Evolutionary conservation across 2,329 filamentous ascomycete species (phyloP).

Genomic region (Colletotrichum liriopes): DNA sequence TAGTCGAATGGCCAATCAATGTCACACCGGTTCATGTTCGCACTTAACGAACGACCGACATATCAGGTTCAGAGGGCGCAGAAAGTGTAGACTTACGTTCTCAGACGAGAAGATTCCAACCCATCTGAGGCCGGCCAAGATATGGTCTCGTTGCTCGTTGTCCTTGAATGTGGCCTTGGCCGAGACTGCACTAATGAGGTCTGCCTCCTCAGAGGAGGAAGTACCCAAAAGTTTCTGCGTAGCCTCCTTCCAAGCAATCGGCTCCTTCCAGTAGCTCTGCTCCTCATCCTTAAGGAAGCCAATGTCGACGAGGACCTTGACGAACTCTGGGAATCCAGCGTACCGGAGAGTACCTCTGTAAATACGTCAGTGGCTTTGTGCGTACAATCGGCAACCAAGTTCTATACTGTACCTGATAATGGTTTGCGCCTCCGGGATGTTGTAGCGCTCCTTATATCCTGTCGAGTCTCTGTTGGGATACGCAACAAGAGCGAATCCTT

Average conservation of each 20-base stretch:
- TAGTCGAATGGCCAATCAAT: background rate
- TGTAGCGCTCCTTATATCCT: conserved; percentile 76
- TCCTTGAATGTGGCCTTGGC: conserved; percentile 82
- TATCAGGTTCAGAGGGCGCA: too few relatives aligned
- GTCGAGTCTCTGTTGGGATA: conserved; percentile 80
- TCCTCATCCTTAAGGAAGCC: conserved; percentile 86
- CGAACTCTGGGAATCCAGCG: conserved; percentile 90
- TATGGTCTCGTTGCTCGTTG: conserved; percentile 77
- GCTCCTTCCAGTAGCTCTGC: conserved; percentile 75
- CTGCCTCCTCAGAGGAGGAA: conserved; percentile 74
- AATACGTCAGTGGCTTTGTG: background rate
- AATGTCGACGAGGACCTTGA: conserved; percentile 88
- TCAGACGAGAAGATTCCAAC: conserved; percentile 6
- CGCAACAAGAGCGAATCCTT: conserved; percentile 76
- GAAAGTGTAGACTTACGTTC: background rate
- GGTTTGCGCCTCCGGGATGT: conserved; percentile 77
- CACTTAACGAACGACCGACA: background rate
- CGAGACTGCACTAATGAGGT: conserved; percentile 80
- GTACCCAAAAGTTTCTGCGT: conserved; percentile 84
- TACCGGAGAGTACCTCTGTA: conserved; percentile 74
- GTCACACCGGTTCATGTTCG: background rate
- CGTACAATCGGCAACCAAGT: too few relatives aligned
- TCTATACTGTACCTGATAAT: conserved; percentile 58
- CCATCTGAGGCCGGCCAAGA: conserved; percentile 83
- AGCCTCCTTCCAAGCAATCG: conserved; percentile 87